Percentiles rank a stretch among this genome's conserved stretches.
phyloP scores from a whole-genome alignment of 768 basidiomycete genomes.

The Kondoa malvinella region DNA sequence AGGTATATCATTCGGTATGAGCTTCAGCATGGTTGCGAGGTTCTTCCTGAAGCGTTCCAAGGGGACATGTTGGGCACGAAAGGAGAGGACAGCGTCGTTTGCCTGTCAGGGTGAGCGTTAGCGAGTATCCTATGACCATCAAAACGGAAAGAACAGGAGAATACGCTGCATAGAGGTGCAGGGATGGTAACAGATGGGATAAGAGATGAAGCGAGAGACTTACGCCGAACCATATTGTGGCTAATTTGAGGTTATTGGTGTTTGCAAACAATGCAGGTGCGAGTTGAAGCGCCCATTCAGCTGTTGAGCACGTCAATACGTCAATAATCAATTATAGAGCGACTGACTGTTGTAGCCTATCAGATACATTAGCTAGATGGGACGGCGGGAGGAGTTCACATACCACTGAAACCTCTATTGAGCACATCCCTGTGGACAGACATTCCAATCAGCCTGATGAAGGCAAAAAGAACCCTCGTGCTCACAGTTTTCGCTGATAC shows the following conservation, averaged over 20 bases:
- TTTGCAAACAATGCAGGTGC: constrained; percentile 6
- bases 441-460: neutral
- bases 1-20: constrained; percentile 6
- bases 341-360: constrained; percentile 12
- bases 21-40: constrained; percentile 4
- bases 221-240: constrained; percentile 18
- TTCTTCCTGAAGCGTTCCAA: constrained; percentile 13
- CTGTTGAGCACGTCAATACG: neutral
- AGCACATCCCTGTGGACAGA: constrained; percentile 7
- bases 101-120: neutral
- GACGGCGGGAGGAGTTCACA: neutral
- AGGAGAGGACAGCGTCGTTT: constrained; percentile 15
- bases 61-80: constrained; percentile 12
- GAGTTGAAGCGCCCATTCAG: constrained; percentile 8
- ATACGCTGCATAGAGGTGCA: too few species aligned
- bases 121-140: neutral
- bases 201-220: too few species aligned
- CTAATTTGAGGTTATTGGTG: constrained; percentile 4
- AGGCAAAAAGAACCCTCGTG: neutral
- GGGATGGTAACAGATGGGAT: too few species aligned
- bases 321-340: neutral
- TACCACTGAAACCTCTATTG: constrained; percentile 12
- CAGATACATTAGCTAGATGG: neutral
- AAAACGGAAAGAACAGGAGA: too few species aligned
- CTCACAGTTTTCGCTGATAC: constrained; percentile 10